Conservation (phyloP, 805 yeast species). For the Grigorovia yakushimaensis region DNA sequence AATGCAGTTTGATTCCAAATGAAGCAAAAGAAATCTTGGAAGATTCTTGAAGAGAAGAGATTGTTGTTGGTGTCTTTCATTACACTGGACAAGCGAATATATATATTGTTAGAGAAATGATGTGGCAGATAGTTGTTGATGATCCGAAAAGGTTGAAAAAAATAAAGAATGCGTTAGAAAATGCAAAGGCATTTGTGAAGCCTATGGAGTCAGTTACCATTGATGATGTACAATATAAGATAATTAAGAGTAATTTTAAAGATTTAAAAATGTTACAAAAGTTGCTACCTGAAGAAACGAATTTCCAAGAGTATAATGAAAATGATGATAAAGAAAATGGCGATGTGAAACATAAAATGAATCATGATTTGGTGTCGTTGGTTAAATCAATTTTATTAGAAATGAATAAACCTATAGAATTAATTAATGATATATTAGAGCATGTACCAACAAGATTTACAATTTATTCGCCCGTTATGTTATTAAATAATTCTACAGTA, state of each 20-base stretch:
- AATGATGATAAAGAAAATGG: constrained; percentile 1
- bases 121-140: constrained; percentile 14
- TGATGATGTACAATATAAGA: constrained; percentile 9
- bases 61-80: no score
- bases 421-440: constrained; percentile 7
- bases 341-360: neutral
- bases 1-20: no score
- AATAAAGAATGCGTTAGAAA: constrained; percentile 20
- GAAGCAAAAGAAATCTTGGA: neutral
- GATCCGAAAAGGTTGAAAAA: constrained; percentile 14
- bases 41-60: no score
- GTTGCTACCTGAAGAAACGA: constrained; percentile 2
- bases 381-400: neutral
- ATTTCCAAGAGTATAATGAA: constrained; percentile 7
- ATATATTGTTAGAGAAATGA: no score
- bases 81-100: no score
- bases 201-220: constrained; percentile 11
- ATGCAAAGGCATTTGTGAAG: constrained; percentile 11
- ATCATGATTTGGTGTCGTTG: neutral
- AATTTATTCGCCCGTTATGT: constrained; percentile 56
- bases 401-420: neutral
- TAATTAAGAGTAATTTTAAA: constrained; percentile 16
- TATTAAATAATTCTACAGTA: constrained; percentile 39
- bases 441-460: constrained; percentile 39
- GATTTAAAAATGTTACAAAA: neutral